These are phyloP conservation scores for Cutaneotrichosporon spelunceum DNA, from an alignment of 1,284 basidiomycete genomes.

Conservation along the genomic window DNA sequence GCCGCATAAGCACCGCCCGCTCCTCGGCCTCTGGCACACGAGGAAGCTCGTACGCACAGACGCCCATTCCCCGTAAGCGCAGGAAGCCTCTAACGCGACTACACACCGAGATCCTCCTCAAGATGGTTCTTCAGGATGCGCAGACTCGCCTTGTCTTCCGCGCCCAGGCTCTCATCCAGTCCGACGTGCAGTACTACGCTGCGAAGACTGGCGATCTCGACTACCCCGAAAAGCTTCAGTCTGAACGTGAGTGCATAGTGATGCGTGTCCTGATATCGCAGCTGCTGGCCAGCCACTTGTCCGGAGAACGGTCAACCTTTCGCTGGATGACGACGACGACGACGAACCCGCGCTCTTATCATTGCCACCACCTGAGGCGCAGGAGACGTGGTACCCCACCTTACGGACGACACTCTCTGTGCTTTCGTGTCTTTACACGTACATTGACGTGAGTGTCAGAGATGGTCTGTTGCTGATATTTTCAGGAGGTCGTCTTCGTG, in stretches of 20 bases:
- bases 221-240: constrained; percentile 67
- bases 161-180: constrained; percentile 81
- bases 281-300: constrained; percentile 19
- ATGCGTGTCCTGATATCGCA: constrained; percentile 1
- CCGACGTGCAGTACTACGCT: constrained; percentile 76
- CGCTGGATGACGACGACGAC: constrained; percentile 49
- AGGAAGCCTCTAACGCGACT: constrained; percentile 57
- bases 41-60: constrained; percentile 1
- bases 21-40: constrained; percentile 10
- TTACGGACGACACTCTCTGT: constrained; percentile 81
- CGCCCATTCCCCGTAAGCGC: constrained; percentile 2
- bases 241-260: constrained; percentile 23
- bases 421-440: constrained; percentile 78
- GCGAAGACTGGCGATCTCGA: constrained; percentile 69
- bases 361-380: constrained; percentile 66
- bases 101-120: constrained; percentile 68
- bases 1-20: constrained; percentile 14
- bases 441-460: constrained; percentile 67
- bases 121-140: constrained; percentile 87
- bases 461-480: not conserved
- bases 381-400: constrained; percentile 85
- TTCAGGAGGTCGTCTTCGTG: constrained; percentile 80
- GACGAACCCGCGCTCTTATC: constrained; percentile 60
- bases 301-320: constrained; percentile 19
- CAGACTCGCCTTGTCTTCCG: constrained; percentile 91